Conservation (phyloP, 1,139 yeast species). For the Candida pseudoviswanathii region DNA sequence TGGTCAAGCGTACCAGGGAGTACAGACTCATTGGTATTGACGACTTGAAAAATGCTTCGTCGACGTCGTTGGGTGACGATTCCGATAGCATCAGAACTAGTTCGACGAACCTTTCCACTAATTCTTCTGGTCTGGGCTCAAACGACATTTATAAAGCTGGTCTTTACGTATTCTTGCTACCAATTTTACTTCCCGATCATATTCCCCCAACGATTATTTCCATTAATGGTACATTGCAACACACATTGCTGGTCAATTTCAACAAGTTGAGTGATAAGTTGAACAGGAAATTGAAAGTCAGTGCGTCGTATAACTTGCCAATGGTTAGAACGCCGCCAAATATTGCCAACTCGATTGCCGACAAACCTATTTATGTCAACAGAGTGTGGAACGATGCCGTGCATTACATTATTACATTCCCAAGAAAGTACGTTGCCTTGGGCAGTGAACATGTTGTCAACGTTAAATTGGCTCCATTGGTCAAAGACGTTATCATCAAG, state of each 20-base stretch:
- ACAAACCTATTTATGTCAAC: conserved; percentile 81
- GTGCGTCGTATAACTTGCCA: conserved; percentile 43
- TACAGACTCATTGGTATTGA: conserved; percentile 30
- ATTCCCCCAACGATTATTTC: conserved; percentile 72
- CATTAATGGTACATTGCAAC: conserved; percentile 51
- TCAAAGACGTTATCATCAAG: conserved; percentile 67
- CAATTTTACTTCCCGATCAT: conserved; percentile 66
- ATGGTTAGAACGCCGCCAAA: conserved; percentile 80
- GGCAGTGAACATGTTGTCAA: conserved; percentile 64
- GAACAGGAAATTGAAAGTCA: conserved; percentile 33
- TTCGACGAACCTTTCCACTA: neutral
- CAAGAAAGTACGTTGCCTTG: conserved; percentile 71
- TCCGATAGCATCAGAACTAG: neutral
- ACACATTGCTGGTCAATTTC: conserved; percentile 34
- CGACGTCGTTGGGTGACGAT: conserved; percentile 2
- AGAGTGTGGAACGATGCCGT: conserved; percentile 81
- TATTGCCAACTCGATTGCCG: conserved; percentile 69
- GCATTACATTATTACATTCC: conserved; percentile 76
- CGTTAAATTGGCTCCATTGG: conserved; percentile 73
- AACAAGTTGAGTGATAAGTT: conserved; percentile 39
- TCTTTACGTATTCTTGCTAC: conserved; percentile 75
- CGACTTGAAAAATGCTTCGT: conserved; percentile 1
- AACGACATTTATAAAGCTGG: conserved; percentile 58
- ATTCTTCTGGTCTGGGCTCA: neutral
- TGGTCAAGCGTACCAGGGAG: conserved; percentile 40